These are phyloP conservation scores for Striga hermonthica DNA, from an alignment of 305 asterid species.

Conservation along the genomic window DNA sequence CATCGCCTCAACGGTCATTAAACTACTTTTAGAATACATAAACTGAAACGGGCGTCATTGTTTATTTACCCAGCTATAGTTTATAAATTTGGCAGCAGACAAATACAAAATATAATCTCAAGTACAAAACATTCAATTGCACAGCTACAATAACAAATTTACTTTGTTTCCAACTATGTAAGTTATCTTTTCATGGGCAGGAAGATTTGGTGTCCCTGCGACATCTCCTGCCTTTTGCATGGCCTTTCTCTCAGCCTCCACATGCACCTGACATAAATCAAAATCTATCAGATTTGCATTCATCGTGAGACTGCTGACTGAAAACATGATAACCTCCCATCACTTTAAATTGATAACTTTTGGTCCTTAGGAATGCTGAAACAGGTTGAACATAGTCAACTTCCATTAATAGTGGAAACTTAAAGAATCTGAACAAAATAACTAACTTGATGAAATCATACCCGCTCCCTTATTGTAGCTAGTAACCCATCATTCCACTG, in stretches of 20 bases:
- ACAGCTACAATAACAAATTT: slow-evolving; percentile 20
- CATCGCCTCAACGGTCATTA: slow-evolving; percentile 12
- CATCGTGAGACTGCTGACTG: background rate
- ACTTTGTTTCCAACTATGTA: slow-evolving; percentile 92
- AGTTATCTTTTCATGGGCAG: slow-evolving; percentile 64
- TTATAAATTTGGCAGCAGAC: background rate
- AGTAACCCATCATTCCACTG: slow-evolving; percentile 98
- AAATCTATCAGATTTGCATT: slow-evolving; percentile 25
- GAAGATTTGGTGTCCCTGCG: slow-evolving; percentile 39
- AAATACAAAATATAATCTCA: slow-evolving; percentile 14
- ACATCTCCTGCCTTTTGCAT: slow-evolving; percentile 52
- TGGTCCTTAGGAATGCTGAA: background rate
- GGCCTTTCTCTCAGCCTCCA: slow-evolving; percentile 89
- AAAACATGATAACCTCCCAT: background rate
- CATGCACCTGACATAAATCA: slow-evolving; percentile 65
- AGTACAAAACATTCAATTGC: slow-evolving; percentile 20
- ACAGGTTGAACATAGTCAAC: background rate
- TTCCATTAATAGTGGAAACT: slow-evolving; percentile 1
- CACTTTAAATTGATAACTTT: background rate
- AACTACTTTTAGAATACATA: slow-evolving; percentile 4
- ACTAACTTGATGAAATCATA: slow-evolving; percentile 34
- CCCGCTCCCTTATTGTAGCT: slow-evolving; percentile 95
- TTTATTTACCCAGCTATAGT: too few species aligned
- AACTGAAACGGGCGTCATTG: background rate
- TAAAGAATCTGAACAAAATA: background rate